phyloP scores from a whole-genome alignment of 768 basidiomycete species.

The Agaricus blazei region DNA sequence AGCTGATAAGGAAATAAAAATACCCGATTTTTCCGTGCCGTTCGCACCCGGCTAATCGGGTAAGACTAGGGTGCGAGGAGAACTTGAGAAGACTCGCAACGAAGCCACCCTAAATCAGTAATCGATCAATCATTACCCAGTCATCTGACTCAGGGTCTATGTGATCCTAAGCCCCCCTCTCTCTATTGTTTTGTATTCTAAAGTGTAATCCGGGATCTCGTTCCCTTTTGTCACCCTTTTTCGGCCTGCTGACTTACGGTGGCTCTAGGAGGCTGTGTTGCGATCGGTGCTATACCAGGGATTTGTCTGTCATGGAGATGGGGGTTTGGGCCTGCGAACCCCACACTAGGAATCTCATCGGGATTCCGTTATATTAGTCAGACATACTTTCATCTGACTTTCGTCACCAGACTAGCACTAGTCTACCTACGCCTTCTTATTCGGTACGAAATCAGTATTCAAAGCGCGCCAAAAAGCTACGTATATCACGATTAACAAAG shows the following conservation, averaged over 20 bases:
- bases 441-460: no score
- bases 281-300: conserved; percentile 5
- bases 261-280: conserved; percentile 7
- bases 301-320: conserved; percentile 9
- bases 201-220: conserved; percentile 8
- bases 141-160: conserved; percentile 8
- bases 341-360: background rate
- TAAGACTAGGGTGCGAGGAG: background rate
- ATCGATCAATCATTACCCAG: background rate
- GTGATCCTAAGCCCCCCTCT: conserved; percentile 4
- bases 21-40: conserved; percentile 12
- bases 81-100: background rate
- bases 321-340: conserved; percentile 4
- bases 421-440: no score
- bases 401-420: no score
- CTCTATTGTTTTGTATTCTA: background rate
- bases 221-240: background rate
- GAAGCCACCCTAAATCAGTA: conserved; percentile 10
- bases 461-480: no score
- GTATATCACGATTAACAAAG: no score
- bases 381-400: no score
- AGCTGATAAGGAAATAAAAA: conserved; percentile 10
- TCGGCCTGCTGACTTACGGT: conserved; percentile 7
- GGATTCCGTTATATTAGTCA: background rate
- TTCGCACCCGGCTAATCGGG: conserved; percentile 8